A percentile compares a stretch with the other conserved stretches of the same genome.
These are phyloP conservation scores for Albugo laibachii DNA, from an alignment of 352 stramenopile genomes.

Conservation along the genomic window DNA sequence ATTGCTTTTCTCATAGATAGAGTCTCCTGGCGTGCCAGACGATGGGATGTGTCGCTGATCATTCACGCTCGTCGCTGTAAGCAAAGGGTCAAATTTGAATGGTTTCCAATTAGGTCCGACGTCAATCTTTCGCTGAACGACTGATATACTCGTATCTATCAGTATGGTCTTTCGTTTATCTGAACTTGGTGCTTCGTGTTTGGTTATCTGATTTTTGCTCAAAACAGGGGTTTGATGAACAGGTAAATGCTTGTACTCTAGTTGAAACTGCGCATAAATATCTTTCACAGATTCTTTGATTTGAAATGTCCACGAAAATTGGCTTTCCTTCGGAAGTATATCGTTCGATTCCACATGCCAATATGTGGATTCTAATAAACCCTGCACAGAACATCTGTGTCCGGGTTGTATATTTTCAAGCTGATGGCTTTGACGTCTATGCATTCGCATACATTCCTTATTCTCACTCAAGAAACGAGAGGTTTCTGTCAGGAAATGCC, in stretches of 20 bases:
- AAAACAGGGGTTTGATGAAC: too few species aligned
- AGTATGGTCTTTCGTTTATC: too few species aligned
- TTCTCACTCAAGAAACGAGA: slow-evolving; percentile 51
- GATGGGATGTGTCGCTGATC: too few species aligned
- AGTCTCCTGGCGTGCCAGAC: slow-evolving; percentile 8
- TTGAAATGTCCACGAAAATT: slow-evolving; percentile 26
- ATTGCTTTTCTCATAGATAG: slow-evolving; percentile 26
- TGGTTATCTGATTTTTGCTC: too few species aligned
- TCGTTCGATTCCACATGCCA: slow-evolving; percentile 10
- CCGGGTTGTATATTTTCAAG: slow-evolving; percentile 36
- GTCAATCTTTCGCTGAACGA: slow-evolving; percentile 66
- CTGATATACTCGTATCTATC: too few species aligned
- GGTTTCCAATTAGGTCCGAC: slow-evolving; percentile 6
- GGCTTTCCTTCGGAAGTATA: slow-evolving; percentile 19
- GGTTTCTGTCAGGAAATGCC: slow-evolving; percentile 29
- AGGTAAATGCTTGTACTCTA: slow-evolving; percentile 14
- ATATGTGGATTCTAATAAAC: slow-evolving; percentile 22
- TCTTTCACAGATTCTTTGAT: slow-evolving; percentile 45
- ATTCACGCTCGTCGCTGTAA: too few species aligned
- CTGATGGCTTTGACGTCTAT: slow-evolving; percentile 44
- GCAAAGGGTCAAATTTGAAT: too few species aligned
- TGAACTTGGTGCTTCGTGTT: too few species aligned
- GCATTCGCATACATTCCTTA: slow-evolving; percentile 70
- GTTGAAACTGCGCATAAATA: slow-evolving; percentile 52
- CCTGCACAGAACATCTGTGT: slow-evolving; percentile 52